These are phyloP conservation scores for Neospora caninum DNA, from an alignment of 169 alveolate genomes.

Conservation along the genomic window DNA sequence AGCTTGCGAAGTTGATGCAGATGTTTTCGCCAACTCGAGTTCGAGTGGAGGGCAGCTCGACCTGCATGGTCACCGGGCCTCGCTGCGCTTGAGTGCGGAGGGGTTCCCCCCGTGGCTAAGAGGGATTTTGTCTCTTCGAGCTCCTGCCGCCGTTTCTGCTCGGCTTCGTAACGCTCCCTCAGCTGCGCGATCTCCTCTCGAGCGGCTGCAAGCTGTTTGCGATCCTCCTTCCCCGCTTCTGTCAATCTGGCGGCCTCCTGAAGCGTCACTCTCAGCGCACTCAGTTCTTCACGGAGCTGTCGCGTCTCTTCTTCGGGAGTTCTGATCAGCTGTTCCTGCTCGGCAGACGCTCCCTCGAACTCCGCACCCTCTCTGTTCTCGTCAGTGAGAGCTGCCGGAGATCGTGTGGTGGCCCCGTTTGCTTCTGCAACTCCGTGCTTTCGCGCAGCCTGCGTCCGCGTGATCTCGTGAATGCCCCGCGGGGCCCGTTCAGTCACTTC, in stretches of 20 bases:
- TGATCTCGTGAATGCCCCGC: not conserved
- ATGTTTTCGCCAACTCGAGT: not conserved
- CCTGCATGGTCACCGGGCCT: not conserved
- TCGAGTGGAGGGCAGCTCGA: not conserved
- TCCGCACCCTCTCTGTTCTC: too few species aligned
- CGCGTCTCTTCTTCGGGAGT: not conserved
- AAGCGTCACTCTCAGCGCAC: not conserved
- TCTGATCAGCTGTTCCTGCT: not conserved
- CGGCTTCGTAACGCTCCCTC: not conserved
- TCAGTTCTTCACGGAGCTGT: not conserved
- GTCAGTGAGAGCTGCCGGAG: too few species aligned
- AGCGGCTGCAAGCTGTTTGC: not conserved
- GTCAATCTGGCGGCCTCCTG: not conserved
- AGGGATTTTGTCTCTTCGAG: not conserved
- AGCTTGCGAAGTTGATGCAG: not conserved
- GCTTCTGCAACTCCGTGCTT: too few species aligned
- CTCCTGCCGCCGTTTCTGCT: not conserved
- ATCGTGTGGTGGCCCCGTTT: too few species aligned
- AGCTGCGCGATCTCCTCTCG: not conserved
- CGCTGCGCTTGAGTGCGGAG: not conserved
- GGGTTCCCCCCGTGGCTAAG: not conserved
- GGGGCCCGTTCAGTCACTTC: not conserved
- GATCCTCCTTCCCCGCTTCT: not conserved
- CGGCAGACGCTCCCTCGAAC: too few species aligned
- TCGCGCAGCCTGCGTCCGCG: not conserved